Conservation (phyloP, 768 basidiomycete species). For the Clathrus columnatus region DNA sequence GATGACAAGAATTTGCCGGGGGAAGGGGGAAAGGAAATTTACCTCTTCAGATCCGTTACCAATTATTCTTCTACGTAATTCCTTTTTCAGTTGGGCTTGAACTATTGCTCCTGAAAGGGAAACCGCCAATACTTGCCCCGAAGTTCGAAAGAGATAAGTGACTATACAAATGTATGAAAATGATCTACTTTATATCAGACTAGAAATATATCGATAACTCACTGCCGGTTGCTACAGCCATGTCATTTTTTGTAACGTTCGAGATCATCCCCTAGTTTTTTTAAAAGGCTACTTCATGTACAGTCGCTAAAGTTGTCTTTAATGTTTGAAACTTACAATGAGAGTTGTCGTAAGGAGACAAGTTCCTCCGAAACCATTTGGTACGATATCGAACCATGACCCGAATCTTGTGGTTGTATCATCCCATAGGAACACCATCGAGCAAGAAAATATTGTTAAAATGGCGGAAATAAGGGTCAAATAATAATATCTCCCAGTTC, state of each 20-base stretch:
- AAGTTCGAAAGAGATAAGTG: constrained; percentile 88
- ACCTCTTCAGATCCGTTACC: constrained; percentile 70
- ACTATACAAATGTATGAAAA: constrained; percentile 54
- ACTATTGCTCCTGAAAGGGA: constrained; percentile 77
- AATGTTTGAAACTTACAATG: constrained; percentile 47
- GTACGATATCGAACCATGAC: constrained; percentile 71
- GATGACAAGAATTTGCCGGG: constrained; percentile 10
- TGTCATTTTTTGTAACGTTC: constrained; percentile 66
- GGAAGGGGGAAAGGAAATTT: constrained; percentile 22
- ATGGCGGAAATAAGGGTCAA: constrained; percentile 62
- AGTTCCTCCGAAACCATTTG: constrained; percentile 78
- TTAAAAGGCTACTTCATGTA: background rate
- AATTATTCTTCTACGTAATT: constrained; percentile 64
- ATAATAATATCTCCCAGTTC: constrained; percentile 76
- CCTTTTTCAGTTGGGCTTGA: constrained; percentile 65
- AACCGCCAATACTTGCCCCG: constrained; percentile 93
- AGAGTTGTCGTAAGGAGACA: constrained; percentile 79
- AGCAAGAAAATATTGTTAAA: constrained; percentile 49
- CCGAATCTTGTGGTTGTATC: constrained; percentile 49
- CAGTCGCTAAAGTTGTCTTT: no score
- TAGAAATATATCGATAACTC: no score
- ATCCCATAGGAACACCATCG: constrained; percentile 59
- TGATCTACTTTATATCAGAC: no score
- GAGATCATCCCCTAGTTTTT: constrained; percentile 73
- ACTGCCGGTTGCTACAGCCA: constrained; percentile 89